A percentile compares a stretch with the other conserved stretches of the same genome.
Evolutionary conservation across 352 stramenopile genomes (phyloP).

Genomic region (Bremia lactucae): DNA sequence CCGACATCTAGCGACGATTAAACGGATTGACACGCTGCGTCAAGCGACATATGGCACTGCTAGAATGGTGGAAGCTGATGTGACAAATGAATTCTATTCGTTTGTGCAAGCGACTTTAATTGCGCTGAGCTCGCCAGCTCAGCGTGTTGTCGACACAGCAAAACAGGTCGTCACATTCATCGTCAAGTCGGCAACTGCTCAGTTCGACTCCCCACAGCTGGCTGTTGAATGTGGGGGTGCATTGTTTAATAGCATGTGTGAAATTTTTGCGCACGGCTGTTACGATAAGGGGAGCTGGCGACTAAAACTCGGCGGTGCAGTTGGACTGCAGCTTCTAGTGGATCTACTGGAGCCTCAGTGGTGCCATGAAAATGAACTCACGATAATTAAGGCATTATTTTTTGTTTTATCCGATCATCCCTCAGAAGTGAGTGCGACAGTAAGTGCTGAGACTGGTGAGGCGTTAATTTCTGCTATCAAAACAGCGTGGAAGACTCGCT

Average conservation of each 20-base stretch:
- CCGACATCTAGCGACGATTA: constrained; percentile 64
- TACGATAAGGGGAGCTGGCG: constrained; percentile 84
- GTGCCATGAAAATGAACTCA: constrained; percentile 82
- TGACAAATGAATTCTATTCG: constrained; percentile 50
- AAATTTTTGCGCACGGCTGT: constrained; percentile 75
- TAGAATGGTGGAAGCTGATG: constrained; percentile 35
- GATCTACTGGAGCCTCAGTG: constrained; percentile 55
- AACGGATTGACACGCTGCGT: constrained; percentile 67
- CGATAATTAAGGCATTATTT: constrained; percentile 75
- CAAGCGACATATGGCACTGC: constrained; percentile 65
- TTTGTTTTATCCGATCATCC: constrained; percentile 84
- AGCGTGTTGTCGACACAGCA: constrained; percentile 42
- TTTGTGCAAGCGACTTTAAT: constrained; percentile 55
- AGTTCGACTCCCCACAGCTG: constrained; percentile 24
- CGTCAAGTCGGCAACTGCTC: constrained; percentile 31
- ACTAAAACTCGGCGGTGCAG: constrained; percentile 68
- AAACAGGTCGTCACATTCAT: constrained; percentile 43
- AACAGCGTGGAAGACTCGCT: constrained; percentile 42
- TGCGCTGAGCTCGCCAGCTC: constrained; percentile 53
- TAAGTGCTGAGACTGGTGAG: constrained; percentile 61
- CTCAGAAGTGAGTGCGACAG: constrained; percentile 68
- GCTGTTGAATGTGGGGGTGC: constrained; percentile 50
- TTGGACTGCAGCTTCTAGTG: constrained; percentile 57
- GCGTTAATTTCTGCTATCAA: constrained; percentile 44
- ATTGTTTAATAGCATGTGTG: constrained; percentile 68